Evolutionary conservation across 2,329 filamentous ascomycete genomes (phyloP).

Genomic region (Curvularia spicifera): DNA sequence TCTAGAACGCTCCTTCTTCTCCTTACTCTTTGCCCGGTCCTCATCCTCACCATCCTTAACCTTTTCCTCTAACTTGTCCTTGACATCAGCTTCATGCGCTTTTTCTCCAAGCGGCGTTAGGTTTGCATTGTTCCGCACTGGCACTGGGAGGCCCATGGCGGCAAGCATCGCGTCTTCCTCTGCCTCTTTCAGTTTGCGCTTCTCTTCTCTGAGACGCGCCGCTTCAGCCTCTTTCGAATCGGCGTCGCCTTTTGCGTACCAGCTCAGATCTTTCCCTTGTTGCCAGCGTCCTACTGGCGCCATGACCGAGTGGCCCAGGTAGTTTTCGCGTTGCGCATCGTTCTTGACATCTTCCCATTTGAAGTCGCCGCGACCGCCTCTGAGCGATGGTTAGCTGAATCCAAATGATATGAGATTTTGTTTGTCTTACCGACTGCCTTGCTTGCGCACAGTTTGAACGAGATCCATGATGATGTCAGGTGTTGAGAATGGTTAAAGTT

Average conservation of each 20-base stretch:
- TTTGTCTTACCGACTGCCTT: conserved; percentile 68
- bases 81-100: conserved; percentile 61
- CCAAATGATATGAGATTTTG: neutral
- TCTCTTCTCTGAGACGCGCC: conserved; percentile 70
- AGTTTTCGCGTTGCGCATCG: conserved; percentile 86
- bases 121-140: conserved; percentile 70
- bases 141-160: conserved; percentile 79
- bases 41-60: conserved; percentile 48
- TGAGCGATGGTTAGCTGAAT: conserved; percentile 33
- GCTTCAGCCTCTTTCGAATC: conserved; percentile 63
- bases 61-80: conserved; percentile 60
- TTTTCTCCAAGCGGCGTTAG: conserved; percentile 63
- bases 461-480: conserved; percentile 75
- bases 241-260: conserved; percentile 68
- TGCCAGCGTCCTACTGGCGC: conserved; percentile 93
- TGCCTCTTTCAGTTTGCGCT: conserved; percentile 82
- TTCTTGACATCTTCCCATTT: conserved; percentile 93
- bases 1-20: conserved; percentile 35
- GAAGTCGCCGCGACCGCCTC: conserved; percentile 90
- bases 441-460: conserved; percentile 89
- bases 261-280: conserved; percentile 71
- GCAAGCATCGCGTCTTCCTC: conserved; percentile 89
- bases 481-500: conserved; percentile 10
- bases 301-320: conserved; percentile 89
- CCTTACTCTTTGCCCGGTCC: conserved; percentile 25